Evolutionary conservation across 1,284 basidiomycete species (phyloP).

Genomic region (Ganoderma boninense): DNA sequence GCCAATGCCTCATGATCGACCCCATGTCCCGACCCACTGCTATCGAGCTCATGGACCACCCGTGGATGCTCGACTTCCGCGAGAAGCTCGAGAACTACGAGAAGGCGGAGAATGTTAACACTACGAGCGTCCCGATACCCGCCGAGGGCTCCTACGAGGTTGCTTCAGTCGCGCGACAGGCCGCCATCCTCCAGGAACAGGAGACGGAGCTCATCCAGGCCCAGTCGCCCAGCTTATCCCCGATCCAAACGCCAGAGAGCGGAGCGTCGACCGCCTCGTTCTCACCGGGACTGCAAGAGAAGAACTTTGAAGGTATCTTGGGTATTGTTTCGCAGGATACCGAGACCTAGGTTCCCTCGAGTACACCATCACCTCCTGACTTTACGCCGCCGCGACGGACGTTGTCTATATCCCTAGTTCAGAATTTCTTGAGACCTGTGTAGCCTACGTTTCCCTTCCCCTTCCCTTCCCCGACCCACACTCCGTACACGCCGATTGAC

Average conservation of each 20-base stretch:
- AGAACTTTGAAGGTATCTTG: neutral
- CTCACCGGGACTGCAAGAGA: slow-evolving; percentile 10
- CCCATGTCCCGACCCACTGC: slow-evolving; percentile 88
- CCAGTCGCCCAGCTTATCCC: slow-evolving; percentile 42
- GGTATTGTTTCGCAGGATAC: neutral
- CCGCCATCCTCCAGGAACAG: slow-evolving; percentile 64
- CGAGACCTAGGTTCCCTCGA: slow-evolving; percentile 13
- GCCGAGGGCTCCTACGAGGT: slow-evolving; percentile 55
- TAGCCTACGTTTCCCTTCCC: slow-evolving; percentile 22
- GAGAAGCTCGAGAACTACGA: slow-evolving; percentile 74
- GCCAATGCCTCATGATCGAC: slow-evolving; percentile 91
- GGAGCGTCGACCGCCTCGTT: slow-evolving; percentile 22
- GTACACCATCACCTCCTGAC: slow-evolving; percentile 13
- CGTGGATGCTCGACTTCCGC: slow-evolving; percentile 89
- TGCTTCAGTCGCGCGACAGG: slow-evolving; percentile 63
- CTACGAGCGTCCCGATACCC: slow-evolving; percentile 55
- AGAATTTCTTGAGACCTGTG: slow-evolving; percentile 8
- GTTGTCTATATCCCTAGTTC: slow-evolving; percentile 8
- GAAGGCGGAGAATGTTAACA: slow-evolving; percentile 62
- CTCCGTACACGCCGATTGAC: neutral
- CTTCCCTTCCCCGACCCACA: neutral
- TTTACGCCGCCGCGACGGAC: slow-evolving; percentile 6
- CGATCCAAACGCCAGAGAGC: slow-evolving; percentile 39
- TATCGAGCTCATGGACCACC: slow-evolving; percentile 85
- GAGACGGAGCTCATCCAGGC: slow-evolving; percentile 62